Base-by-base conservation (phyloP, 2,329 filamentous ascomycete genomes). In the Clonostachys solani region DNA sequence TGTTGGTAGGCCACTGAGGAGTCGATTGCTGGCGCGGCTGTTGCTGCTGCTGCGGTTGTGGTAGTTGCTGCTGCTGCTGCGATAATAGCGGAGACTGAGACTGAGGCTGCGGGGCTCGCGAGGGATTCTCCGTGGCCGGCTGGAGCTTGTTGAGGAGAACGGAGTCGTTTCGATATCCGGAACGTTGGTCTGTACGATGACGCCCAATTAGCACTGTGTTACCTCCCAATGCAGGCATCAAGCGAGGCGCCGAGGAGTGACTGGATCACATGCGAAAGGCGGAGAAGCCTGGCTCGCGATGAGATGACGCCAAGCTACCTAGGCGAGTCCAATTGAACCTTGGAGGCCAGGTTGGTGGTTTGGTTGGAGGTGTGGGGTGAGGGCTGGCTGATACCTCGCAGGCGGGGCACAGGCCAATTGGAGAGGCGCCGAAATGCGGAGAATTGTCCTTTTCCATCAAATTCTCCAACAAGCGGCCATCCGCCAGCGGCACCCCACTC, bases 101-200 rank as follows among this genome's bases (percentile, higher is more conserved):
- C 40, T 48, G 48, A n/a, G 36, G 18, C 19, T 35, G 37, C 41
- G 18, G 45, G 34, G 44, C 41, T 13, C 47, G 43, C 5, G 47
- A 43, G 44, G 38, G 42, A 12, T 35, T 40, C 19, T 45, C 51
- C 23, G 54, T 47, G 42, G 56, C 53, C 29, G 60, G 52, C 45
- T 58, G 58, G 40, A 59, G 54, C 52, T 60, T 66, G 54, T 47
- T 58, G 46, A 65, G 57, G 37, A 60, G 49, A 46, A 53, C 53
- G 35, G 60, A 56, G 49, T 67, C 63, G 47, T 62, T 54, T 52
- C 63, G 61, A 51, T 66, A 67, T 35, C 60, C 61, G 48, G 64
- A 63, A 49, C 63, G 63, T 54, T 69, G 66, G 53, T 69, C 66
- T 69, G 49, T 33, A 29, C 23, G 9, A 29, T 29, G 23, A 29